These are phyloP conservation scores for Vanderwaltozyma tropicalis DNA, from an alignment of 805 yeast genomes.

Conservation along the genomic window DNA sequence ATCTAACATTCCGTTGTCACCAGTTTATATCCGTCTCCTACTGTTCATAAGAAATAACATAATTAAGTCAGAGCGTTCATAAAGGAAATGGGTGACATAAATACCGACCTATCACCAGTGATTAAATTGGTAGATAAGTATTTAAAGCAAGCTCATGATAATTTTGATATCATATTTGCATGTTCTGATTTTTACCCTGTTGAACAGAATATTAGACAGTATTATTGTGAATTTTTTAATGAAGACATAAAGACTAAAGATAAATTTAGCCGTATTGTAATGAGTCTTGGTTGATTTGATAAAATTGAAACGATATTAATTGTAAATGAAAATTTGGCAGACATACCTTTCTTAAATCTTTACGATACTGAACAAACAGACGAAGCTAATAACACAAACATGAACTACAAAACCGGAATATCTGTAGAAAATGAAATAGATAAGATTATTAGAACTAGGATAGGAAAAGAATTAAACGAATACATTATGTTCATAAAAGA, in stretches of 20 bases:
- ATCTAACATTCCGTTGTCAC: not conserved
- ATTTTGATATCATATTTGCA: not conserved
- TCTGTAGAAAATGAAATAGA: too few relatives aligned
- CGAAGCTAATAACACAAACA: too few relatives aligned
- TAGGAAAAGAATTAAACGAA: too few relatives aligned
- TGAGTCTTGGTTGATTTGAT: not conserved
- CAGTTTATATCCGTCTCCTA: not conserved
- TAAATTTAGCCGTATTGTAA: not conserved
- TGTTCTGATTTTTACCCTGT: not conserved
- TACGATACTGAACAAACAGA: too few relatives aligned
- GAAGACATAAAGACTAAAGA: not conserved
- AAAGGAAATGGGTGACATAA: too few relatives aligned
- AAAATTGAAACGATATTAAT: not conserved
- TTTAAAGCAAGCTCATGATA: conserved; percentile 1
- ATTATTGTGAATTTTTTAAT: not conserved
- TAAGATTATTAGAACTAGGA: too few relatives aligned
- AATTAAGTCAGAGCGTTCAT: too few relatives aligned
- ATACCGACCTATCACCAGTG: not conserved
- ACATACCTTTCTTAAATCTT: not conserved
- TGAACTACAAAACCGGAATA: too few relatives aligned
- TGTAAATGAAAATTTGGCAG: not conserved
- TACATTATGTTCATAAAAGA: too few relatives aligned
- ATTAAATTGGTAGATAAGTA: conserved; percentile 1
- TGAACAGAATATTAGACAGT: not conserved
- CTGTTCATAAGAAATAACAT: too few relatives aligned